Evolutionary conservation across 306 rosid species (phyloP).

Genomic region (Medicago lupulina): DNA sequence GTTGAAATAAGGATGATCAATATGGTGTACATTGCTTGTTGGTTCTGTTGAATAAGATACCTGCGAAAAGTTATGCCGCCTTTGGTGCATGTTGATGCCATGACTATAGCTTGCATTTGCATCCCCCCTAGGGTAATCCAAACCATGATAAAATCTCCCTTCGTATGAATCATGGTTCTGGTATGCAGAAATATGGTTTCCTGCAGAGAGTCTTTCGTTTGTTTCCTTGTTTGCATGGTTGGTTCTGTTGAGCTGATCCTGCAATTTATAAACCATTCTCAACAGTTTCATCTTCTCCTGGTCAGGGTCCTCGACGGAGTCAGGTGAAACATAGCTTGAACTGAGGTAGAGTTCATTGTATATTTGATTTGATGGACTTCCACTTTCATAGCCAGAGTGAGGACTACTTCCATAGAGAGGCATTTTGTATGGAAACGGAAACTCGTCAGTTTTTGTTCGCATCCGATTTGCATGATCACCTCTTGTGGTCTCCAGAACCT

Average conservation of each 20-base stretch:
- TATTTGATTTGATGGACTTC: constrained; percentile 54
- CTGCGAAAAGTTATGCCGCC: constrained; percentile 43
- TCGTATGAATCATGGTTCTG: constrained; percentile 49
- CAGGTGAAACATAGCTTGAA: constrained; percentile 65
- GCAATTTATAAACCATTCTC: constrained; percentile 77
- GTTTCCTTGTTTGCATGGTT: constrained; percentile 45
- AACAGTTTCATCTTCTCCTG: constrained; percentile 71
- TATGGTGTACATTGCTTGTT: constrained; percentile 55
- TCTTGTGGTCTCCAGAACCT: constrained; percentile 47
- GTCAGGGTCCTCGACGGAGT: constrained; percentile 56
- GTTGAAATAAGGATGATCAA: constrained; percentile 53
- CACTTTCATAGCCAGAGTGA: constrained; percentile 57
- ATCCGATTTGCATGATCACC: constrained; percentile 48
- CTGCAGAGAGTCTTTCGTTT: constrained; percentile 46
- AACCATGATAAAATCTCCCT: constrained; percentile 52
- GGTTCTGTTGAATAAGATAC: constrained; percentile 20
- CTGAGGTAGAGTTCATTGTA: constrained; percentile 53
- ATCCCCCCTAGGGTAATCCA: constrained; percentile 46
- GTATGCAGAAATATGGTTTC: constrained; percentile 46
- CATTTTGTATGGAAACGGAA: constrained; percentile 52
- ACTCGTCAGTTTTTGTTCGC: constrained; percentile 54
- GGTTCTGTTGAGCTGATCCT: constrained; percentile 66
- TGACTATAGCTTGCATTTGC: constrained; percentile 53
- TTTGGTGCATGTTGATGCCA: constrained; percentile 51
- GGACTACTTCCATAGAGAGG: constrained; percentile 42